A percentile compares a stretch with the other conserved stretches of the same genome.
These are phyloP conservation scores for Rhodotorula sp. DNA, from an alignment of 1,284 basidiomycete genomes.

Conservation along the genomic window DNA sequence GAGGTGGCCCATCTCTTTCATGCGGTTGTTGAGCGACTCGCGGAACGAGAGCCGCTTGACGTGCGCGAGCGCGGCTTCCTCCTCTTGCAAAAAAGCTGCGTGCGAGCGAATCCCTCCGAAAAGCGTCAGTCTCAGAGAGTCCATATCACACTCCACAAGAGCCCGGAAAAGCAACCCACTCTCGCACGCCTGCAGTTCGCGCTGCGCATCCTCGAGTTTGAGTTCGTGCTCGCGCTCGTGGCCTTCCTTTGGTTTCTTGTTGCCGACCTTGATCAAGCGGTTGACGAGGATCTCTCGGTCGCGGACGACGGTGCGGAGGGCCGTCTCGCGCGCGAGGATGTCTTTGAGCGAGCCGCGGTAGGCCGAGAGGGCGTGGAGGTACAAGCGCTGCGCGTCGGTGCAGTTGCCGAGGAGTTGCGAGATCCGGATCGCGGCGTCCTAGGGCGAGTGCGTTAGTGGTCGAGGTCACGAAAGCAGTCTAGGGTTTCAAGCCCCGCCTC, in stretches of 20 bases:
- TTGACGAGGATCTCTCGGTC: conserved; percentile 52
- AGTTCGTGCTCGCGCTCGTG: conserved; percentile 44
- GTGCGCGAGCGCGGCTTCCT: conserved; percentile 48
- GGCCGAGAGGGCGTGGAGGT: conserved; percentile 48
- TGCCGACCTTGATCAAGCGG: conserved; percentile 50
- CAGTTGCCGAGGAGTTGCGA: conserved; percentile 47
- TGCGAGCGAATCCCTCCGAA: accelerated
- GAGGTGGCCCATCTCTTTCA: conserved; percentile 51
- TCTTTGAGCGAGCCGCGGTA: conserved; percentile 52
- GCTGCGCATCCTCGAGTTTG: conserved; percentile 49
- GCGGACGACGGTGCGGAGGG: conserved; percentile 49
- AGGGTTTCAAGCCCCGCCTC: background rate
- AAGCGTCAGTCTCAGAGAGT: no score
- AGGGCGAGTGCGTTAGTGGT: background rate
- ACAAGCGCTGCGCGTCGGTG: conserved; percentile 48
- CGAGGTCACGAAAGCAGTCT: background rate
- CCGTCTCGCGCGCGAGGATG: conserved; percentile 50
- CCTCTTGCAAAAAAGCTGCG: conserved; percentile 44
- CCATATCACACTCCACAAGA: background rate
- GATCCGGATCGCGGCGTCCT: conserved; percentile 48
- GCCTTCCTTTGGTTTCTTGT: conserved; percentile 45
- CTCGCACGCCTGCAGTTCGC: conserved; percentile 52
- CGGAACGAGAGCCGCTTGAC: conserved; percentile 52
- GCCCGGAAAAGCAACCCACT: conserved; percentile 38
- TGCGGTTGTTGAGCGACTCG: conserved; percentile 50